Conservation (phyloP, 2,329 filamentous ascomycete species). For the Arthroderma sp. region DNA sequence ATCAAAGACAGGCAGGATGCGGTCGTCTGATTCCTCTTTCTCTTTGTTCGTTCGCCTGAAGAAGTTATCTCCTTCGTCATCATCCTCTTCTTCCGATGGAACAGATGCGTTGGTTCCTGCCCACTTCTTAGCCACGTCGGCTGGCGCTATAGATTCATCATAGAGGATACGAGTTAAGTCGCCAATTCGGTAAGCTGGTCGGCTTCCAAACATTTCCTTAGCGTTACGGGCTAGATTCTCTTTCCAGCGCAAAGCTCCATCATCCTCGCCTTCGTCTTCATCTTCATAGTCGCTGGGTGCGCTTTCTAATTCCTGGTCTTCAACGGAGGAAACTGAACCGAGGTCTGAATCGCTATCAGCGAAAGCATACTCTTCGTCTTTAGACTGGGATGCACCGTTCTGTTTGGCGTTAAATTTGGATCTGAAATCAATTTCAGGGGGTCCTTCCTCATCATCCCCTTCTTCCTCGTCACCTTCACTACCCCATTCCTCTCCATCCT, state of each 20-base stretch:
- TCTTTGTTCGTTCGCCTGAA: constrained; percentile 45
- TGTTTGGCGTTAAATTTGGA: constrained; percentile 30
- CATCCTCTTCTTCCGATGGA: constrained; percentile 42
- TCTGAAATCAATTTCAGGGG: constrained; percentile 32
- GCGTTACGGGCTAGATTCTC: constrained; percentile 69
- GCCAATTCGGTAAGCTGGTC: constrained; percentile 59
- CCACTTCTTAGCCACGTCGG: constrained; percentile 69
- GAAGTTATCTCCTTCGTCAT: constrained; percentile 53
- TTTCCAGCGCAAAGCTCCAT: constrained; percentile 72
- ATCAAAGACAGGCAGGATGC: constrained; percentile 64
- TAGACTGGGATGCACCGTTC: constrained; percentile 42
- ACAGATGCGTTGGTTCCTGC: constrained; percentile 38
- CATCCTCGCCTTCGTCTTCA: constrained; percentile 50
- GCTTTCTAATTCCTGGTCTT: constrained; percentile 42
- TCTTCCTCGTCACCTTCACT: constrained; percentile 24
- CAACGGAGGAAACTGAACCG: constrained; percentile 62
- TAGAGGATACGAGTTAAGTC: constrained; percentile 86
- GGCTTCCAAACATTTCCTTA: constrained; percentile 54
- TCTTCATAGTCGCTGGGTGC: constrained; percentile 40
- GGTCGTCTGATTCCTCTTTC: constrained; percentile 51
- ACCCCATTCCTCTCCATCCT: constrained; percentile 39
- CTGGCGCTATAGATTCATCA: constrained; percentile 61
- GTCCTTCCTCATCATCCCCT: constrained; percentile 22
- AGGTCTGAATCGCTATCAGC: constrained; percentile 96
- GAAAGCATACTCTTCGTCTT: constrained; percentile 67